Conservation (phyloP, 805 yeast genomes). For the Teunomyces lycoperdinae region DNA sequence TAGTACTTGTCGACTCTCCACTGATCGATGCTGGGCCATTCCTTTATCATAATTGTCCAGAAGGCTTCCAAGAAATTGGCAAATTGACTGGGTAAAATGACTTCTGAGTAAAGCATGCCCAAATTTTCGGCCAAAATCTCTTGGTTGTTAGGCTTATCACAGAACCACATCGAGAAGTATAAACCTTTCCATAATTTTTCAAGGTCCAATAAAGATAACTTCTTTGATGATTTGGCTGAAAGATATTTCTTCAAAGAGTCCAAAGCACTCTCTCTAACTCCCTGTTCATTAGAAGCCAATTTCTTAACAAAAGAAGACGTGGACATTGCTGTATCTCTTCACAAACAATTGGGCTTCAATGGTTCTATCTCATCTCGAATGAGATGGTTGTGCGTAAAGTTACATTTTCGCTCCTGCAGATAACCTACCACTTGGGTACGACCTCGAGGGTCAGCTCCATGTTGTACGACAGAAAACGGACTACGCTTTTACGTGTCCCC, state of each 20-base stretch:
- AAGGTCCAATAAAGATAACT: conserved; percentile 51
- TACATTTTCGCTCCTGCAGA: background rate
- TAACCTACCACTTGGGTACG: background rate
- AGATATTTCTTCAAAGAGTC: conserved; percentile 61
- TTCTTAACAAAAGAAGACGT: conserved; percentile 67
- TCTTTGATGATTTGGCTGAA: conserved; percentile 33
- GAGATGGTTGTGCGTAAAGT: background rate
- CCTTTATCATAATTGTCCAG: conserved; percentile 74
- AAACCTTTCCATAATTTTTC: conserved; percentile 96
- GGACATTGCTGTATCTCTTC: conserved; percentile 13
- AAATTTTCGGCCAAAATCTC: conserved; percentile 75
- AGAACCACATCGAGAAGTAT: conserved; percentile 93
- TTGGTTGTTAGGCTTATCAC: conserved; percentile 91
- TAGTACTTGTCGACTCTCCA: conserved; percentile 86
- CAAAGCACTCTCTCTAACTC: conserved; percentile 71
- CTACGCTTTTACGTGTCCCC: no score
- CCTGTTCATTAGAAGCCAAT: conserved; percentile 79
- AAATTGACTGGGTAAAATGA: conserved; percentile 43
- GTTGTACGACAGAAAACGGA: no score
- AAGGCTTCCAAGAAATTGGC: conserved; percentile 64
- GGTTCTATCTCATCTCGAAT: background rate
- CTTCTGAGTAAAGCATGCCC: conserved; percentile 52
- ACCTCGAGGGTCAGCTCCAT: background rate
- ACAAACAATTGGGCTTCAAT: background rate
- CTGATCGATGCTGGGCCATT: conserved; percentile 84